Conservation (phyloP, 805 yeast species). For the Candida jianshihensis region DNA sequence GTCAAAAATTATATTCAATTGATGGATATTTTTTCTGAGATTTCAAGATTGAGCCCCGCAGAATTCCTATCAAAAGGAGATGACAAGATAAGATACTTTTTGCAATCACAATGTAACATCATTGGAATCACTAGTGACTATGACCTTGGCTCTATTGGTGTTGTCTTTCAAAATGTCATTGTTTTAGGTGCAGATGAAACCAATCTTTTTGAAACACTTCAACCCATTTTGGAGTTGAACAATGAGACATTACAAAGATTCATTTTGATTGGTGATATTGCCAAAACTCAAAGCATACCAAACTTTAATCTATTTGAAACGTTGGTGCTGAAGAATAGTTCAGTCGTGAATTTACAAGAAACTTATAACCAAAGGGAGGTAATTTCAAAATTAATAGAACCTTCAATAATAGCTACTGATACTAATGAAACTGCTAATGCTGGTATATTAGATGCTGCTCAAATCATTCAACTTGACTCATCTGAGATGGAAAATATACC, state of each 20-base stretch:
- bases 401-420: background rate
- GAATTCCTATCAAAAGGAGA: constrained; percentile 12
- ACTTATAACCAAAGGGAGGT: background rate
- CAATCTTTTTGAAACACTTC: constrained; percentile 26
- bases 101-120: constrained; percentile 23
- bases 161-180: constrained; percentile 25
- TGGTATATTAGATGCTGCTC: constrained; percentile 6
- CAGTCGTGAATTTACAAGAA: background rate
- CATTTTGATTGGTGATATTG: constrained; percentile 30
- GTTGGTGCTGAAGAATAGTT: constrained; percentile 16
- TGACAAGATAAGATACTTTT: constrained; percentile 16
- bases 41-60: constrained; percentile 23
- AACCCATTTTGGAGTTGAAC: constrained; percentile 19
- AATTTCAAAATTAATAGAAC: background rate
- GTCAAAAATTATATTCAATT: constrained; percentile 12
- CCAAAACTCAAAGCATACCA: constrained; percentile 1
- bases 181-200: constrained; percentile 28
- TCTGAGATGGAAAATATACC: constrained; percentile 25
- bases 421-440: background rate
- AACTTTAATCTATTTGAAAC: constrained; percentile 19
- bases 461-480: constrained; percentile 27
- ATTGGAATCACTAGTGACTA: constrained; percentile 22
- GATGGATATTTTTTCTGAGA: constrained; percentile 17
- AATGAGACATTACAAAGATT: constrained; percentile 18
- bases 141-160: constrained; percentile 11